phyloP scores from a whole-genome alignment of 2,329 filamentous ascomycete species.

The Blastomyces emzantsi region DNA sequence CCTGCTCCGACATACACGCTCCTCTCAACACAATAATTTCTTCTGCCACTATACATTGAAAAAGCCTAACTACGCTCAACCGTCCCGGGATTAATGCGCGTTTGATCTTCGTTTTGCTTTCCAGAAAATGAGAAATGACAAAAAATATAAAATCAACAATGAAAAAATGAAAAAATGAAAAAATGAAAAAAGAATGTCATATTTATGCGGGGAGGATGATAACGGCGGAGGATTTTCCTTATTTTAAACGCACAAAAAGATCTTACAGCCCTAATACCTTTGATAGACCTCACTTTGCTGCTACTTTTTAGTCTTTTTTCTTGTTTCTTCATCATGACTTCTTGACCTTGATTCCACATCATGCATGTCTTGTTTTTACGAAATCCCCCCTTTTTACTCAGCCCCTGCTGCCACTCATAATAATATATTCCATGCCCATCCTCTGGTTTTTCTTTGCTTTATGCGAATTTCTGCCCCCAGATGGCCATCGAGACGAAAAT shows the following conservation, averaged over 20 bases:
- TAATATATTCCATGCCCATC: not conserved
- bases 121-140: not conserved
- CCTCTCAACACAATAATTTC: constrained; percentile 43
- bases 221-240: not conserved
- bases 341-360: not conserved
- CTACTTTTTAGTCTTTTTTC: not conserved
- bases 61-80: not conserved
- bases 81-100: not conserved
- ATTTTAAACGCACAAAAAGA: not conserved
- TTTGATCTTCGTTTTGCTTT: not conserved
- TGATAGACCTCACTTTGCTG: not conserved
- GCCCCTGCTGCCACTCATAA: not conserved
- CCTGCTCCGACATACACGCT: constrained; percentile 75
- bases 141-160: not conserved
- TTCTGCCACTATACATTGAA: not conserved
- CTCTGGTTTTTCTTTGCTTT: not conserved
- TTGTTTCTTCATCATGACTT: not conserved
- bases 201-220: not conserved
- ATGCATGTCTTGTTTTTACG: not conserved
- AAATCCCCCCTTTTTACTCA: not conserved
- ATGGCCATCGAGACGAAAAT: not conserved
- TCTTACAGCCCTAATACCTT: not conserved
- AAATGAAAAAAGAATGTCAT: not conserved
- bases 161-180: not conserved
- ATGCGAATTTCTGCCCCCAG: not conserved